Conservation (phyloP, 345 rosid genomes). For the Alliaria petiolata region DNA sequence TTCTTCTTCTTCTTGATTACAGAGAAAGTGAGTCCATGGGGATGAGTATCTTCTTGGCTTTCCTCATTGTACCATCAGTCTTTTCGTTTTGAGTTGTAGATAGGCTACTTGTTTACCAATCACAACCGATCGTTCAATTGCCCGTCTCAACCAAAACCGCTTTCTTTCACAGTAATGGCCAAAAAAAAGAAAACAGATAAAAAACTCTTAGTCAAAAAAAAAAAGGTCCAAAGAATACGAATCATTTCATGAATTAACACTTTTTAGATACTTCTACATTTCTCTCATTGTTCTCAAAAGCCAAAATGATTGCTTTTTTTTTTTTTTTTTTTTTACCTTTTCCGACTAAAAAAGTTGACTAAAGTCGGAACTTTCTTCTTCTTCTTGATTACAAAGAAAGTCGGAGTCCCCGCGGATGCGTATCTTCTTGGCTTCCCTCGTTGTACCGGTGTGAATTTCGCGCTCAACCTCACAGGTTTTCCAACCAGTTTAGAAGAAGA, state of each 20-base stretch:
- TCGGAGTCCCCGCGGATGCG: slow-evolving; percentile 41
- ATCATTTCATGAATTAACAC: background rate
- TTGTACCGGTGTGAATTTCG: too few species aligned
- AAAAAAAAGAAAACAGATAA: too few species aligned
- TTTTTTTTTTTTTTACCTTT: slow-evolving; percentile 7
- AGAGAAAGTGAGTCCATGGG: too few species aligned
- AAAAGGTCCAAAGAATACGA: background rate
- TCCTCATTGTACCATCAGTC: too few species aligned
- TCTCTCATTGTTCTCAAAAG: background rate
- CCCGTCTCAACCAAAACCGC: too few species aligned
- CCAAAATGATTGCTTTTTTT: background rate
- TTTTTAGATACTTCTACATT: background rate
- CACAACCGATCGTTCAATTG: too few species aligned
- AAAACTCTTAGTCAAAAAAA: too few species aligned
- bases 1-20: too few species aligned
- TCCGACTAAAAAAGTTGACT: slow-evolving; percentile 45
- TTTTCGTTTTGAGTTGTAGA: too few species aligned
- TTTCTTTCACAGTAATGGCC: too few species aligned
- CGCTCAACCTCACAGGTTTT: slow-evolving; percentile 19
- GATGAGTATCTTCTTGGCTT: too few species aligned
- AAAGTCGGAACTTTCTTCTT: slow-evolving; percentile 49
- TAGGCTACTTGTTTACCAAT: too few species aligned
- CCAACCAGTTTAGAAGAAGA: slow-evolving; percentile 11
- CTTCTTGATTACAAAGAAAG: slow-evolving; percentile 46
- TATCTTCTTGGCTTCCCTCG: slow-evolving; percentile 34